These are phyloP conservation scores for Salicornia ramosissima DNA, from an alignment of 148 eudicot species.

Conservation along the genomic window DNA sequence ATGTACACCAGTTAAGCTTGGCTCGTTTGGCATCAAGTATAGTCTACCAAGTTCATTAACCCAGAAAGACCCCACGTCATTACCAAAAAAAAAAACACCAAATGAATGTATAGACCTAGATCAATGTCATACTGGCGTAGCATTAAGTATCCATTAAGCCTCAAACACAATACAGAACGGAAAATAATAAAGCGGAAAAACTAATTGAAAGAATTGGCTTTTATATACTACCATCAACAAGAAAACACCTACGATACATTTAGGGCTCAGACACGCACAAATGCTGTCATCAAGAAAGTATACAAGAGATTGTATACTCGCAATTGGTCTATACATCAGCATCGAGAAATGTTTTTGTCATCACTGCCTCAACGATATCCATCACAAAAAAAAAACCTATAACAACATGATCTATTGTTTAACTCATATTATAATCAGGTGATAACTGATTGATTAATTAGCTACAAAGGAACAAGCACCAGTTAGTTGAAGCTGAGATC, in stretches of 20 bases:
- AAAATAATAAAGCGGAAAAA: not conserved
- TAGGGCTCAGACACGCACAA: constrained; percentile 42
- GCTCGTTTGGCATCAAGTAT: no score
- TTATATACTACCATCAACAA: no score
- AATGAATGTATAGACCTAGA: not conserved
- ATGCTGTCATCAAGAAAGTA: constrained; percentile 31
- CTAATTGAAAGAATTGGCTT: no score
- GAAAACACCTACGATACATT: not conserved
- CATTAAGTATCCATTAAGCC: not conserved
- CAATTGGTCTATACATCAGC: constrained; percentile 25
- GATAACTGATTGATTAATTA: not conserved
- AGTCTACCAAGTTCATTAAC: no score
- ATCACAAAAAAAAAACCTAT: not conserved
- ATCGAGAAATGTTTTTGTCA: constrained; percentile 33
- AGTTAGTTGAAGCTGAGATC: no score
- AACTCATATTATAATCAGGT: not conserved
- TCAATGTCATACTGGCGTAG: no score
- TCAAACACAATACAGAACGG: not conserved
- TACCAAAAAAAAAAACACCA: not conserved
- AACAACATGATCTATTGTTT: not conserved
- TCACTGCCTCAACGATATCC: constrained; percentile 16
- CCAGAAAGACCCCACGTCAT: no score
- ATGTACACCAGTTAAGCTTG: no score
- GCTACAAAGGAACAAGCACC: not conserved
- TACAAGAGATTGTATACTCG: constrained; percentile 18